Evolutionary conservation across 2,329 filamentous ascomycete genomes (phyloP), one percentile per base, ranked within the genome.

Genomic region (Aureobasidium lini): DNA sequence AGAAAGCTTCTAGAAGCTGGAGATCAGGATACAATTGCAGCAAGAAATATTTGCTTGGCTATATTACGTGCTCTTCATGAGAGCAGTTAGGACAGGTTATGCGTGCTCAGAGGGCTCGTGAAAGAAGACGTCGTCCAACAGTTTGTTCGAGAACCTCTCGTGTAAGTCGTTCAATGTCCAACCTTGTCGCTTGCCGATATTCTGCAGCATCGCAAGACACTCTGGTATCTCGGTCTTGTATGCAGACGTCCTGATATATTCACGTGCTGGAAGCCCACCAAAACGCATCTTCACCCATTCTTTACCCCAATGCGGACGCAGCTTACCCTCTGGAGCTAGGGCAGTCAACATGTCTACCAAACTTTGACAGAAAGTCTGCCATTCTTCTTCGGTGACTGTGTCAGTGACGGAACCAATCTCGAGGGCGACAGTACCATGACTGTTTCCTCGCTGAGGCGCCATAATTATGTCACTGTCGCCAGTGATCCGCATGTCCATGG

Each of bases 261-360:
- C 60, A 58, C 66, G 59, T 37, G 68, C 68, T 44, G 70, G 40
- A n/a, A 59, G 37, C 15, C 57, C 57, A 31, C 40, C 23, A 5
- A 59, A 57, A 3, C 32, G 39, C 29, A 48, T 40, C 5, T 48
- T 39, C 29, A 50, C 15, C 59, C 59, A 68, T 39, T 78, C 74
- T 66, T 79, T 78, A 0, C 75, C 76, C 76, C 75, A 77, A 62
- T 79, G 76, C 15, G 76, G 76, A 11, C 76, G 59, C 9, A 60
- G 36, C 28, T 16, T 56, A 23, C 59, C 63, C 10, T 72, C 71
- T n/a, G 57, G 57, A 16, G 40, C 57, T 10, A 52, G 11, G 31
- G 29, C 10, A 4, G 15, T 28, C 76, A 76, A 78, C 16, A 69
- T 63, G 62, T 77, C 73, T 2, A 71, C 61, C 4, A 78, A 71